Base-by-base conservation (phyloP, 2,329 filamentous ascomycete genomes). In the Torrubiella hemipterigena region DNA sequence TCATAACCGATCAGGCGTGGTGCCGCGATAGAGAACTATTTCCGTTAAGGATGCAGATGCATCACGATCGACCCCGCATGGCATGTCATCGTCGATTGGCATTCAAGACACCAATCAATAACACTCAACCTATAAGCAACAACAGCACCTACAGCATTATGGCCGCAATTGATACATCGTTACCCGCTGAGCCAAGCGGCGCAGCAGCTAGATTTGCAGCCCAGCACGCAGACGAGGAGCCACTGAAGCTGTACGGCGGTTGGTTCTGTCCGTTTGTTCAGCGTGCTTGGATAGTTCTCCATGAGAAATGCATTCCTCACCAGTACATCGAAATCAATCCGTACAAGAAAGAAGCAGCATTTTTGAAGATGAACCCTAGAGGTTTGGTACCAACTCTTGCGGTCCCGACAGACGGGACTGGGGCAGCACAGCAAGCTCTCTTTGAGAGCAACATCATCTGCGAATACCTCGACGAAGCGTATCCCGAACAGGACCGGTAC, bases 321-420 rank as follows among this genome's bases (percentile, higher is more conserved):
- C 75, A 86, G 55, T 84, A 83, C 50, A 63, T 81, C 40, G 77
- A 83, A 59, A 77, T 85, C 36, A 85, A 86, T 51, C 81, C 81
- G 0, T 86, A 86, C 59, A 61, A 76, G 51, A 87, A 87, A 46
- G 73, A 72, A 1, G 54, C 69, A 4, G 73, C 69, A 2, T 76
- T 86, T 17, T 61, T 87, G 15, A 63, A 66, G 7, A 61, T 87
- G 39, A 89, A 89, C 47, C 81, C 81, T 0, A 70, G 80, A 10
- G 81, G 81, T 1, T 63, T 87, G 2, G 77, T 87, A 2, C 83
- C 82, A 1, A 85, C 81, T 0, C 61, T 87, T 2, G 65, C 56
- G 2, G 63, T 73, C 10, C 61, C 62, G 0, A 37, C 48, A 2
- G 48, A 44, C 16, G 38, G 31, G 1, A 35, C 42, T 3, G 51